Evolutionary conservation across 768 basidiomycete genomes (phyloP), one percentile per base, ranked within the genome.

Genomic region (Tylopilus sp.): DNA sequence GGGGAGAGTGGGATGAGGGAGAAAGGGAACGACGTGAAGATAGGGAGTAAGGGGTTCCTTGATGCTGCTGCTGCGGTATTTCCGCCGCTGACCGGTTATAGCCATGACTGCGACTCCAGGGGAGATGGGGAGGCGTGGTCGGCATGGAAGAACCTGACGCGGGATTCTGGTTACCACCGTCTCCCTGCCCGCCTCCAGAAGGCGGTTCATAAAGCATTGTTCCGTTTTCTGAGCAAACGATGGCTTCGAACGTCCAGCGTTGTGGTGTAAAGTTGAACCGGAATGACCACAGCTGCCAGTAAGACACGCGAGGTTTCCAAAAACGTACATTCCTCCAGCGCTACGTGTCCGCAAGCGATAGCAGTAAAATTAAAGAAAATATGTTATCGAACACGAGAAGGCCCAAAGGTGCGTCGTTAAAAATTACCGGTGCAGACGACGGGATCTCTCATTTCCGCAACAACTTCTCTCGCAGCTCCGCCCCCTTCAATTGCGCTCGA

Each of bases 401-500:
- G 46, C 19, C 28, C 41, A 57, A 54, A 50, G 60, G 41, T 47
- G 45, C 30, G 17, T 33, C 11, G 34, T 29, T 33, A 45, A 29
- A 17, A 29, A 29, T 29, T 28, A 53, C 47, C 24, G 38, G 17
- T 47, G 43, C 29, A 43, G 40, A 50, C 19, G 13, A 42, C 28
- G n/a, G 36, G 29, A 30, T 38, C 46, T 24, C 41, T 75, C 59
- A 84, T 66, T 79, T 85, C 65, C 80, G 82, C 74, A 87, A 59
- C 60, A 92, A 70, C 67, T 89, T 89, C 74, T 92, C 91, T 57
- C 87, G 87, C 63, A 92, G 66, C 71, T 91, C 86, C 2, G 89
- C 90, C 19, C 87, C 86, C 71, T 90, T 91, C 64, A 92, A 65
- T 71, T 87, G 86, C 33, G 90, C 90, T 31, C 86, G 81, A 60